These are phyloP conservation scores for Logfia minima DNA, from an alignment of 129 eudicot genomes.

Conservation along the genomic window DNA sequence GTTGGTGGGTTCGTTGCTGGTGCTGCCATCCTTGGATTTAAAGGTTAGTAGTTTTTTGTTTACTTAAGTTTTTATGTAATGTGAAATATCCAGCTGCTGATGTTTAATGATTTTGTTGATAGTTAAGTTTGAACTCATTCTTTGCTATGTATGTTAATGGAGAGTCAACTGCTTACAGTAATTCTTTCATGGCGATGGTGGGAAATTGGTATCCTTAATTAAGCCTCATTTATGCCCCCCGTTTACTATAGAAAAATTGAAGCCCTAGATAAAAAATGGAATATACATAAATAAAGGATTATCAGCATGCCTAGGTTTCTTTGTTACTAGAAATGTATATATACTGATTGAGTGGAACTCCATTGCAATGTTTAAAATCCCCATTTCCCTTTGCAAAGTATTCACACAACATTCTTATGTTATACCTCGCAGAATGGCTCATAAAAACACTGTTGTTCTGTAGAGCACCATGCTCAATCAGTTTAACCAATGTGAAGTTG, in stretches of 20 bases:
- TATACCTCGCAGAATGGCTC: neutral
- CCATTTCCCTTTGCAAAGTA: neutral
- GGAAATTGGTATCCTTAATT: neutral
- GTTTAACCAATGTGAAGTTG: neutral
- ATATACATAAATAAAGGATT: neutral
- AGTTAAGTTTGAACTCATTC: neutral
- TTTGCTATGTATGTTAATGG: constrained; percentile 5
- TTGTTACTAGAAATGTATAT: neutral
- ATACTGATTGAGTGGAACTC: neutral
- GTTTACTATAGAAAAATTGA: constrained; percentile 2
- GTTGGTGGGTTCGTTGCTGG: constrained; percentile 97
- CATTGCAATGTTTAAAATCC: neutral
- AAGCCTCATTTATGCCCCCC: neutral
- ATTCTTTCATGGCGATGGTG: neutral
- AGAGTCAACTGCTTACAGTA: neutral
- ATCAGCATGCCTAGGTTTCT: neutral
- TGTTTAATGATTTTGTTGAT: constrained; percentile 5
- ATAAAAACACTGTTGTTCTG: neutral
- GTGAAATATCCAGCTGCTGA: neutral
- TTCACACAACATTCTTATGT: neutral
- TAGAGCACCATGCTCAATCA: neutral
- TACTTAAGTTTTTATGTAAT: neutral
- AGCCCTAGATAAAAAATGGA: neutral
- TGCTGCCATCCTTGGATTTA: constrained; percentile 77
- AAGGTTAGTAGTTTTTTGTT: constrained; percentile 43